Evolutionary conservation across 805 yeast species (phyloP).

Genomic region (Wickerhamomyces xylosicus): DNA sequence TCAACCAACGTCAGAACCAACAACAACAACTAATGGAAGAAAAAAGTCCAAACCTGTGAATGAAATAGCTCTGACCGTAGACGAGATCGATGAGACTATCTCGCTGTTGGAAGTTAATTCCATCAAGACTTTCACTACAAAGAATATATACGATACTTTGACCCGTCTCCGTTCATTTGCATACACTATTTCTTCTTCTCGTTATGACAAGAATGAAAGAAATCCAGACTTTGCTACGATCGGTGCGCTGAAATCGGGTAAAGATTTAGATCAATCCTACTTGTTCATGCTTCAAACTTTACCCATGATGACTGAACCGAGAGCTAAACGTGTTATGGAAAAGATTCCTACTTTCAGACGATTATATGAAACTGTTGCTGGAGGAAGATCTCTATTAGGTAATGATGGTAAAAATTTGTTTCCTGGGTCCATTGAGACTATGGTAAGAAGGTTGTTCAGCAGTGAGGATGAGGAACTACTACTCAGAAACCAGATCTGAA

Average conservation of each 20-base stretch:
- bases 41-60: slow-evolving; percentile 2
- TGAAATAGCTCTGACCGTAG: slow-evolving; percentile 3
- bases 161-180: slow-evolving; percentile 49
- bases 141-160: slow-evolving; percentile 33
- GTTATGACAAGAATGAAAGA: slow-evolving; percentile 47
- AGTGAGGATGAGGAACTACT: slow-evolving; percentile 39
- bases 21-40: slow-evolving; percentile 1
- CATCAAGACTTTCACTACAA: slow-evolving; percentile 40
- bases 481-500: neutral
- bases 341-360: slow-evolving; percentile 29
- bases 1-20: neutral
- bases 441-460: slow-evolving; percentile 36
- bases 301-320: slow-evolving; percentile 43
- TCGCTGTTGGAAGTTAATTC: slow-evolving; percentile 36
- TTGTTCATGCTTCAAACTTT: slow-evolving; percentile 44
- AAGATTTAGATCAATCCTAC: slow-evolving; percentile 34
- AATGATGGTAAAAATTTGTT: slow-evolving; percentile 33
- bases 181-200: slow-evolving; percentile 39
- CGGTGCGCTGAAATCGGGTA: slow-evolving; percentile 45
- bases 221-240: slow-evolving; percentile 45
- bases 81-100: slow-evolving; percentile 30
- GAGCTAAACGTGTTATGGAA: slow-evolving; percentile 33
- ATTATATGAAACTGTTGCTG: slow-evolving; percentile 18
- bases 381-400: slow-evolving; percentile 29
- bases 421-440: slow-evolving; percentile 39